phyloP scores from a whole-genome alignment of 257 asterid species.

The Primulina tabacum region DNA sequence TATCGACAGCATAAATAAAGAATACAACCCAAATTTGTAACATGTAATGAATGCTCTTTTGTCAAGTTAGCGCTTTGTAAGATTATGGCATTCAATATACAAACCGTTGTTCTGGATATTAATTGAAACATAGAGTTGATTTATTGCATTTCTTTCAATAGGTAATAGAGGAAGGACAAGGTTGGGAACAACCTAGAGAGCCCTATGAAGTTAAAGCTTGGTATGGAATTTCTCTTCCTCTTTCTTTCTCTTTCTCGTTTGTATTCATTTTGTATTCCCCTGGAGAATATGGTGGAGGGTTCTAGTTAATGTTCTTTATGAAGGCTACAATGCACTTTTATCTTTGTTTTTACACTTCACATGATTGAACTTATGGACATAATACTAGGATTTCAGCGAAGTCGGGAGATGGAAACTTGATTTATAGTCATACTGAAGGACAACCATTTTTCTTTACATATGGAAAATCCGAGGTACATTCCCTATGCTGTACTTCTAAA shows the following conservation, averaged over 20 bases:
- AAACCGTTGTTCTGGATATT: neutral
- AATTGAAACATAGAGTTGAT: slow-evolving; percentile 4
- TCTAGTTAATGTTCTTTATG: slow-evolving; percentile 1
- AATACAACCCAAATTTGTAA: slow-evolving; percentile 3
- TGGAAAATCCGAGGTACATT: slow-evolving; percentile 82
- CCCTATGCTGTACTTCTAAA: slow-evolving; percentile 11
- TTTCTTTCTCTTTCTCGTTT: slow-evolving; percentile 19
- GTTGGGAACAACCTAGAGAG: slow-evolving; percentile 98
- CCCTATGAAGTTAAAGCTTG: slow-evolving; percentile 92
- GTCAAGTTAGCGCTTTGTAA: slow-evolving; percentile 10
- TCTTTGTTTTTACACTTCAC: neutral
- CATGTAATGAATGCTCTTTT: neutral
- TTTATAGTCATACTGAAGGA: slow-evolving; percentile 53
- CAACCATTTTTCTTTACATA: slow-evolving; percentile 81
- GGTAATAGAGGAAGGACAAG: slow-evolving; percentile 83
- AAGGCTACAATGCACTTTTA: neutral
- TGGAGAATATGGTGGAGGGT: neutral
- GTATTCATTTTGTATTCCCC: slow-evolving; percentile 16
- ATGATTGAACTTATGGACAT: neutral
- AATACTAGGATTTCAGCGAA: slow-evolving; percentile 74
- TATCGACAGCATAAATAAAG: too few species aligned
- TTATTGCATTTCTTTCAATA: slow-evolving; percentile 36
- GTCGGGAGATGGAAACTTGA: slow-evolving; percentile 68
- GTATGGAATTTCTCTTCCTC: slow-evolving; percentile 36
- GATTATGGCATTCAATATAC: neutral